Evolutionary conservation across 2,329 filamentous ascomycete species (phyloP).

Genomic region (Microsporum canis): DNA sequence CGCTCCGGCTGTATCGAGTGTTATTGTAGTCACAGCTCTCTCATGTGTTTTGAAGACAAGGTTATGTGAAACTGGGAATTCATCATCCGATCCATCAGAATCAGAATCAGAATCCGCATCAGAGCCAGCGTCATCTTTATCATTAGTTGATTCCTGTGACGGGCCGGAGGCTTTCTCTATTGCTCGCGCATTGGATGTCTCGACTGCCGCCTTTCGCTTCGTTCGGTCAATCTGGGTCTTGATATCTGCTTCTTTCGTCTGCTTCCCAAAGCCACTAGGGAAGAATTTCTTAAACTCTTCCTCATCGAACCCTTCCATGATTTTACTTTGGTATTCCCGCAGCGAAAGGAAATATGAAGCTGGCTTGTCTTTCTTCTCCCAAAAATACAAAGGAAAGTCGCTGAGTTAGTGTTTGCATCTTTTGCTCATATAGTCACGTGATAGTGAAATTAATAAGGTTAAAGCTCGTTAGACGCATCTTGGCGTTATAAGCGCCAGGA

Average conservation of each 20-base stretch:
- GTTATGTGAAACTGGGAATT: constrained; percentile 87
- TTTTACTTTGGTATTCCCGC: background rate
- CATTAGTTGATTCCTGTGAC: constrained; percentile 13
- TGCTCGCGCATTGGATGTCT: constrained; percentile 8
- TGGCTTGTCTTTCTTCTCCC: background rate
- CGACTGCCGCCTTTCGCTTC: constrained; percentile 41
- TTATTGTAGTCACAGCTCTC: constrained; percentile 69
- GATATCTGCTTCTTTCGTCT: constrained; percentile 60
- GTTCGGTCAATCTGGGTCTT: constrained; percentile 70
- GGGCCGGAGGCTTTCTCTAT: constrained; percentile 8
- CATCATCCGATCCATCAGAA: constrained; percentile 63
- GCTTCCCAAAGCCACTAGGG: constrained; percentile 76
- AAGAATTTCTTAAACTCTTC: constrained; percentile 49
- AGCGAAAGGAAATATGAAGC: background rate
- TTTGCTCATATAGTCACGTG: too few species aligned
- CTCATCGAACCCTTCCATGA: constrained; percentile 37
- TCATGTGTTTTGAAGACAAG: constrained; percentile 87
- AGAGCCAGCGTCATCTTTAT: constrained; percentile 22
- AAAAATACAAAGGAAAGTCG: too few species aligned
- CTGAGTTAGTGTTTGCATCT: too few species aligned
- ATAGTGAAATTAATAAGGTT: too few species aligned
- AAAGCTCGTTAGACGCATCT: too few species aligned
- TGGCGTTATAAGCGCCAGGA: too few species aligned
- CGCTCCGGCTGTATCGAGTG: constrained; percentile 73
- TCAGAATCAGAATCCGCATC: constrained; percentile 45